A percentile compares a stretch with the other conserved stretches of the same genome.
phyloP scores from a whole-genome alignment of 2,329 filamentous ascomycete genomes.

The Colletotrichum tropicale region DNA sequence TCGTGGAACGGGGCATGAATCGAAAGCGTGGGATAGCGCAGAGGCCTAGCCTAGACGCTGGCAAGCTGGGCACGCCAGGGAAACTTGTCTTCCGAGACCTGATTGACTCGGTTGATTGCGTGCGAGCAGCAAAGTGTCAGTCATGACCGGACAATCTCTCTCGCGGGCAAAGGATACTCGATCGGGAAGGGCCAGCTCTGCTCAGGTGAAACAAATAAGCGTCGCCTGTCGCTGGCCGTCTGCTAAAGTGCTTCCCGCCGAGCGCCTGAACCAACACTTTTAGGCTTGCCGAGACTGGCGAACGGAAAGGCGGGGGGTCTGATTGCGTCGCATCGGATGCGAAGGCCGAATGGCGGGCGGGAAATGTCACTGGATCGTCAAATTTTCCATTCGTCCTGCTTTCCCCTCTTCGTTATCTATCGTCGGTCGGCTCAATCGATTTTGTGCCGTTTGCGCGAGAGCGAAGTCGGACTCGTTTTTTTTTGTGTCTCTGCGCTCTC shows the following conservation, averaged over 20 bases:
- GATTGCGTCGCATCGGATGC: neutral
- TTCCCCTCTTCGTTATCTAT: neutral
- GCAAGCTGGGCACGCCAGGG: neutral
- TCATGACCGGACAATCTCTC: neutral
- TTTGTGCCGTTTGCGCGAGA: neutral
- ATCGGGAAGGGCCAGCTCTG: neutral
- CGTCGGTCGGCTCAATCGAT: neutral
- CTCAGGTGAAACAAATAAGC: conserved; percentile 11
- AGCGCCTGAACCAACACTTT: neutral
- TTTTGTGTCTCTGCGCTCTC: neutral
- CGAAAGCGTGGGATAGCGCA: neutral
- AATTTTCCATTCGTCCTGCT: neutral
- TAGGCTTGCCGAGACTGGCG: conserved; percentile 10
- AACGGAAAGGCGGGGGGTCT: neutral
- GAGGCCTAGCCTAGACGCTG: neutral
- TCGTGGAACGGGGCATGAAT: neutral
- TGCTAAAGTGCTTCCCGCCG: neutral
- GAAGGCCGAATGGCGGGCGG: neutral
- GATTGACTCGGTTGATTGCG: conserved; percentile 1
- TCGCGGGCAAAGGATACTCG: neutral
- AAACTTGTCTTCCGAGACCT: neutral
- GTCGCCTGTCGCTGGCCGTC: neutral
- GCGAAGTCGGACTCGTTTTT: conserved; percentile 6
- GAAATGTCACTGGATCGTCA: neutral
- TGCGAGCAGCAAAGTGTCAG: neutral